Evolutionary conservation across 2,329 filamentous ascomycete species (phyloP).

Genomic region (Harringtonia lauricola): DNA sequence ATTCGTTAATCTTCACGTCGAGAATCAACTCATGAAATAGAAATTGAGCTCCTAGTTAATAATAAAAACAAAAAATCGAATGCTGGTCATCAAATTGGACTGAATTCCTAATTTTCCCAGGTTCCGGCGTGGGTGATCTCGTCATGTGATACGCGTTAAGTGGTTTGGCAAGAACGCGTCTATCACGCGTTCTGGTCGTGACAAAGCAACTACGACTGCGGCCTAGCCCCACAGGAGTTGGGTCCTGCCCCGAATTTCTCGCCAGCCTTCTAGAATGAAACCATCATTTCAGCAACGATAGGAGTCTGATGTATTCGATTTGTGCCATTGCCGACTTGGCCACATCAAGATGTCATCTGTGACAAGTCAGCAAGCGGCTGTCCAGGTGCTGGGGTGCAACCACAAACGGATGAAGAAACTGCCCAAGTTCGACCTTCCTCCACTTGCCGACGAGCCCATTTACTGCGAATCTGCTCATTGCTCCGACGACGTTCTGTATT

Average conservation of each 20-base stretch:
- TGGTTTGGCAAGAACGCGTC: slow-evolving; percentile 8
- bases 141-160: slow-evolving; percentile 13
- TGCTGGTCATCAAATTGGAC: no score
- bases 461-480: slow-evolving; percentile 23
- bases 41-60: no score
- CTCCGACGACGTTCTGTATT: slow-evolving; percentile 37
- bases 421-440: slow-evolving; percentile 3
- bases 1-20: background rate
- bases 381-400: background rate
- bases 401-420: background rate
- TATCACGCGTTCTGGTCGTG: slow-evolving; percentile 10
- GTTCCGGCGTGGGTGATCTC: background rate
- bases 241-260: slow-evolving; percentile 2
- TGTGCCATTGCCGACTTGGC: background rate
- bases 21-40: no score
- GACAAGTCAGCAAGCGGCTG: background rate
- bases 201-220: slow-evolving; percentile 7
- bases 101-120: no score
- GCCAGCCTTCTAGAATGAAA: background rate
- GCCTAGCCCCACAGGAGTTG: slow-evolving; percentile 5
- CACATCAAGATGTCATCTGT: background rate
- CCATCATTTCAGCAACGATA: background rate
- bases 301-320: background rate
- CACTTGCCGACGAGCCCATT: slow-evolving; percentile 3
- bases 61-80: no score